Evolutionary conservation across 768 basidiomycete genomes (phyloP).

Genomic region (Neoboletus subvelutipes): DNA sequence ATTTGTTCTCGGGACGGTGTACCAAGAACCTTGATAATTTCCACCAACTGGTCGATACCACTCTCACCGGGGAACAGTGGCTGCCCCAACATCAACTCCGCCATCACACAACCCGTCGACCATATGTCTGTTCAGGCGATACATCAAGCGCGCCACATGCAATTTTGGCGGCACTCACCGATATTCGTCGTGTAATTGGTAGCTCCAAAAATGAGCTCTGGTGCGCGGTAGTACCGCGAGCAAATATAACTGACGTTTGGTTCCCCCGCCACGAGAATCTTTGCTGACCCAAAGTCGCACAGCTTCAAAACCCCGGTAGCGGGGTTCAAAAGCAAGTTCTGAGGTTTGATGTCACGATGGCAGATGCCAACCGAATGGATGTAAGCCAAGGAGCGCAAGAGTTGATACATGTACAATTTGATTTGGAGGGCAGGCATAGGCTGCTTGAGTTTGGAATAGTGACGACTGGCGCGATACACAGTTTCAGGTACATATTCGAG

Average conservation of each 20-base stretch:
- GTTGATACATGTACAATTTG: conserved; percentile 99
- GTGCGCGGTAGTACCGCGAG: conserved; percentile 98
- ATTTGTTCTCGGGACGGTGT: conserved; percentile 99
- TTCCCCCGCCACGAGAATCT: conserved; percentile 96
- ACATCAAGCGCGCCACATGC: conserved; percentile 3
- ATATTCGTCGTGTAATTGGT: conserved; percentile 99
- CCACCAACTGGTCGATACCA: conserved; percentile 98
- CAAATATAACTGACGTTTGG: conserved; percentile 99
- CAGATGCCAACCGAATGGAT: conserved; percentile 99
- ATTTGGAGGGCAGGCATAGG: conserved; percentile 99
- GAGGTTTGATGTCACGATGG: conserved; percentile 99
- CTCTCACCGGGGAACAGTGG: conserved; percentile 99
- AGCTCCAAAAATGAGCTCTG: conserved; percentile 98
- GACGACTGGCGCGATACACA: conserved; percentile 96
- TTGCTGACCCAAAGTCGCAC: conserved; percentile 98
- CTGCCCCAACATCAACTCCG: conserved; percentile 98
- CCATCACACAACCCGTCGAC: conserved; percentile 99
- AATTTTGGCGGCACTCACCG: conserved; percentile 53
- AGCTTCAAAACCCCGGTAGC: conserved; percentile 95
- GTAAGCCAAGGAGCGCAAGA: conserved; percentile 96
- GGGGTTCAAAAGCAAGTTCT: conserved; percentile 96
- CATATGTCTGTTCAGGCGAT: conserved; percentile 73
- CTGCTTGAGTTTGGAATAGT: conserved; percentile 99
- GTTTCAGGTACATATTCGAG: conserved; percentile 99
- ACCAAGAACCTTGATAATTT: conserved; percentile 99